Evolutionary conservation across 169 alveolate species (phyloP).

Genomic region (Perkinsus marinus): DNA sequence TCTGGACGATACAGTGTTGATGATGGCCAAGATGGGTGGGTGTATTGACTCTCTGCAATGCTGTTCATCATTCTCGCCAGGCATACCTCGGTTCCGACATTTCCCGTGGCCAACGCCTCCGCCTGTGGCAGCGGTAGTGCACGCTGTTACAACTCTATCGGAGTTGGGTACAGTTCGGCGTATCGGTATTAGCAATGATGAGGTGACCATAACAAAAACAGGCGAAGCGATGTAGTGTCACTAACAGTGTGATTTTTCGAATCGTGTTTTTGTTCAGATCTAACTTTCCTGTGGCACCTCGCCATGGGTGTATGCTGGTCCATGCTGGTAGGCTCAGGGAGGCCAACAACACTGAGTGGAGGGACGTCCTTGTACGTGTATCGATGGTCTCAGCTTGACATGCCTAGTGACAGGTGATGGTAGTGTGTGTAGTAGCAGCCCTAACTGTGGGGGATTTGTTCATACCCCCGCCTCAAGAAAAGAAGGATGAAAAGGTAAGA

Average conservation of each 20-base stretch:
- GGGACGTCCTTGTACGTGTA: not conserved
- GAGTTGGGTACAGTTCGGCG: not conserved
- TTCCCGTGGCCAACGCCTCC: not conserved
- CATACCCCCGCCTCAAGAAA: not conserved
- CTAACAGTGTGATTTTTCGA: not conserved
- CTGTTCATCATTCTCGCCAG: not conserved
- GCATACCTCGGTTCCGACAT: not conserved
- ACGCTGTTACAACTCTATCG: not conserved
- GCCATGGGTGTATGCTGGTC: not conserved
- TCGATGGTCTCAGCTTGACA: not conserved
- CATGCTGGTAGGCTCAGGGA: not conserved
- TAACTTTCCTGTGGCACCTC: not conserved
- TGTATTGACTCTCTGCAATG: not conserved
- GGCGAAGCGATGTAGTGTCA: not conserved
- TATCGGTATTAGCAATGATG: not conserved
- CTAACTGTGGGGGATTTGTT: not conserved
- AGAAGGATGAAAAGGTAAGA: not conserved
- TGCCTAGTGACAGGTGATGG: not conserved
- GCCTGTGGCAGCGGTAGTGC: not conserved
- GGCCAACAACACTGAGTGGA: not conserved
- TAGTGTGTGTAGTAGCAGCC: not conserved
- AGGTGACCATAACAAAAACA: not conserved
- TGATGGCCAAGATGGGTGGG: not conserved
- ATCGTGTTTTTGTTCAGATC: not conserved
- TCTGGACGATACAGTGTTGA: not conserved